A percentile compares a stretch with the other conserved stretches of the same genome.
Conservation (phyloP, 768 basidiomycete genomes). For the Lactarius psammicola region DNA sequence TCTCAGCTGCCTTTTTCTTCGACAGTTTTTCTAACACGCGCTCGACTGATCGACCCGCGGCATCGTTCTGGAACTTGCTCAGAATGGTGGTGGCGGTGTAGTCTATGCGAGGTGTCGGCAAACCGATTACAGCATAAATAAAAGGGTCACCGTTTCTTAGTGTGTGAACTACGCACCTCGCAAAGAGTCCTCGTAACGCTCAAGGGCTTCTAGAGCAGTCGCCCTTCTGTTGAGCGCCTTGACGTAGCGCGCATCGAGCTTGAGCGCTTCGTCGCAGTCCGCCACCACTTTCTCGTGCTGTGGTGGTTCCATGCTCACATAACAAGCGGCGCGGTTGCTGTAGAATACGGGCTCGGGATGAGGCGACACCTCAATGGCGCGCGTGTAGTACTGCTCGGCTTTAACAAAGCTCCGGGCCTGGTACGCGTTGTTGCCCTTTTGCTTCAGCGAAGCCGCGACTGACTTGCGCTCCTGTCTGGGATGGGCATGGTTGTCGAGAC, state of each 20-base stretch:
- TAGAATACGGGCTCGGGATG: conserved; percentile 90
- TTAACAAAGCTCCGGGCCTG: conserved; percentile 55
- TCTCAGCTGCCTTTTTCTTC: conserved; percentile 65
- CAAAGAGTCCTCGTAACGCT: conserved; percentile 70
- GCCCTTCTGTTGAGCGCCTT: conserved; percentile 91
- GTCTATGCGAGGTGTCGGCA: conserved; percentile 47
- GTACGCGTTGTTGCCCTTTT: conserved; percentile 71
- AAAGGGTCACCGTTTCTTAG: background rate
- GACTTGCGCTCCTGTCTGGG: conserved; percentile 58
- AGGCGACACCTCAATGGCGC: conserved; percentile 70
- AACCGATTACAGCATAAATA: too few species aligned
- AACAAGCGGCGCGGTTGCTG: conserved; percentile 97
- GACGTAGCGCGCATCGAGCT: conserved; percentile 79
- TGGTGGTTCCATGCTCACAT: conserved; percentile 87
- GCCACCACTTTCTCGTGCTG: conserved; percentile 76
- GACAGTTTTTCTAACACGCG: conserved; percentile 87
- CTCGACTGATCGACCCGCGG: conserved; percentile 79
- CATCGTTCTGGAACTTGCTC: conserved; percentile 84
- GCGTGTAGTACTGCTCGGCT: conserved; percentile 67
- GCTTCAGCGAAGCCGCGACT: conserved; percentile 62
- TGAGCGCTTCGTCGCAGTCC: conserved; percentile 88
- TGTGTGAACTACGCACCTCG: conserved; percentile 54
- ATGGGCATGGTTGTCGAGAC: background rate
- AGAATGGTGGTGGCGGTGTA: conserved; percentile 95
- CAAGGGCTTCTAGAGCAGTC: conserved; percentile 75